These are phyloP conservation scores for Hypoxylon crocopeplum DNA, from an alignment of 495 filamentous ascomycete species.

Conservation along the genomic window DNA sequence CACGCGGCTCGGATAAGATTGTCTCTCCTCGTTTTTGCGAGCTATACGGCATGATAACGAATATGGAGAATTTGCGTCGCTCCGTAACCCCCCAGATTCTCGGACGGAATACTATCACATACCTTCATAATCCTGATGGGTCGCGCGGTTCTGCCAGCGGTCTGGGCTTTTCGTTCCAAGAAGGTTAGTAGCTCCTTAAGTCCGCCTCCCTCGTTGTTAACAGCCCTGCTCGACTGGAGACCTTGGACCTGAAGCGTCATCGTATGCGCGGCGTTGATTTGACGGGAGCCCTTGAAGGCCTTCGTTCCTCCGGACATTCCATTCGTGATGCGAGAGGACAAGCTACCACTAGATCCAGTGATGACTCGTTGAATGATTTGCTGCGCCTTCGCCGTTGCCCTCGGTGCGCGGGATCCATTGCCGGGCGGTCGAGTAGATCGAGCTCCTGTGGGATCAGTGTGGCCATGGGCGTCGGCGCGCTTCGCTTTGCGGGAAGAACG, in stretches of 20 bases:
- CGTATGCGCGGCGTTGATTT: slow-evolving; percentile 25
- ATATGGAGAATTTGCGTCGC: slow-evolving; percentile 45
- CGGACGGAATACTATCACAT: slow-evolving; percentile 60
- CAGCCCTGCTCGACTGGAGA: slow-evolving; percentile 78
- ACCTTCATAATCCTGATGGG: slow-evolving; percentile 82
- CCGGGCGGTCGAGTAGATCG: slow-evolving; percentile 25
- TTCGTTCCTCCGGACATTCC: slow-evolving; percentile 25
- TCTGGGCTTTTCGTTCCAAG: slow-evolving; percentile 78
- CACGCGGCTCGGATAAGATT: slow-evolving; percentile 43
- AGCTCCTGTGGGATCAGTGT: slow-evolving; percentile 28
- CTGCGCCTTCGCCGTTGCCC: slow-evolving; percentile 41
- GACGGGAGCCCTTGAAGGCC: slow-evolving; percentile 14
- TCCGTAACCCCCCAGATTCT: slow-evolving; percentile 50
- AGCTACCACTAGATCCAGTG: slow-evolving; percentile 31
- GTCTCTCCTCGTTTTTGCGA: slow-evolving; percentile 57
- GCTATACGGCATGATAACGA: slow-evolving; percentile 60
- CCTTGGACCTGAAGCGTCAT: slow-evolving; percentile 66
- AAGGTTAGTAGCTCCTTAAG: slow-evolving; percentile 74
- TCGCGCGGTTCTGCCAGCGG: slow-evolving; percentile 58
- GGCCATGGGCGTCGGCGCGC: slow-evolving; percentile 13
- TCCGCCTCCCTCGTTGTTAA: slow-evolving; percentile 72
- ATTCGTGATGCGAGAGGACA: slow-evolving; percentile 26
- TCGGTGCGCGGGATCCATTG: slow-evolving; percentile 39
- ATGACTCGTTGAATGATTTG: slow-evolving; percentile 46
- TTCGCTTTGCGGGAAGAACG: slow-evolving; percentile 43